Evolutionary conservation across 768 basidiomycete species (phyloP).

Genomic region (Terana coerulea): DNA sequence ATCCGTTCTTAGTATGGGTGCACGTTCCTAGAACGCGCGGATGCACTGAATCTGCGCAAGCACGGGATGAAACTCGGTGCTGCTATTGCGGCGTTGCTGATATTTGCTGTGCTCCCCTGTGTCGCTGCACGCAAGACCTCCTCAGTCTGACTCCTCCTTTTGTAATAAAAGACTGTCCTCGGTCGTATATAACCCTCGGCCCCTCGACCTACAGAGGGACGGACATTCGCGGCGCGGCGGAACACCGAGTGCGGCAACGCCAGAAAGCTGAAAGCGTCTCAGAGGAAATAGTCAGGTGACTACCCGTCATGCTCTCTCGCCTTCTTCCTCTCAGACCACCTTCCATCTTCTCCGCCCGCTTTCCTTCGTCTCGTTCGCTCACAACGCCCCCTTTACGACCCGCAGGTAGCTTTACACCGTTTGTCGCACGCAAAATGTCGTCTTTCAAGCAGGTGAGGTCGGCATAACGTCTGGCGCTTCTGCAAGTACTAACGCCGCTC

Average conservation of each 20-base stretch:
- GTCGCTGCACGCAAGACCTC: background rate
- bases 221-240: conserved; percentile 4
- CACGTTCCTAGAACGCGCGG: background rate
- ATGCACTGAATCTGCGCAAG: background rate
- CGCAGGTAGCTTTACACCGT: conserved; percentile 4
- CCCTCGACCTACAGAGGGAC: background rate
- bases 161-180: background rate
- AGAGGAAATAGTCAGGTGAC: conserved; percentile 11
- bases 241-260: conserved; percentile 4
- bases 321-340: conserved; percentile 12
- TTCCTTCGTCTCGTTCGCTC: conserved; percentile 12
- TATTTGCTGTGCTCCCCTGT: background rate
- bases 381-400: conserved; percentile 6
- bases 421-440: conserved; percentile 25
- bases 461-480: background rate
- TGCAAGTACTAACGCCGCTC: conserved; percentile 8
- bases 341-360: conserved; percentile 7
- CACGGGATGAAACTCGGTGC: background rate
- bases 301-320: conserved; percentile 10
- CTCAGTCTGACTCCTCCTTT: background rate
- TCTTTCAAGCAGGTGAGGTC: conserved; percentile 31
- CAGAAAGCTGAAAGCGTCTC: background rate
- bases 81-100: background rate
- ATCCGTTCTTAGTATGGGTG: background rate
- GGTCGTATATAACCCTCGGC: background rate